Base-by-base conservation (phyloP, 2,329 filamentous ascomycete species). In the Neoarthrinium moseri region DNA sequence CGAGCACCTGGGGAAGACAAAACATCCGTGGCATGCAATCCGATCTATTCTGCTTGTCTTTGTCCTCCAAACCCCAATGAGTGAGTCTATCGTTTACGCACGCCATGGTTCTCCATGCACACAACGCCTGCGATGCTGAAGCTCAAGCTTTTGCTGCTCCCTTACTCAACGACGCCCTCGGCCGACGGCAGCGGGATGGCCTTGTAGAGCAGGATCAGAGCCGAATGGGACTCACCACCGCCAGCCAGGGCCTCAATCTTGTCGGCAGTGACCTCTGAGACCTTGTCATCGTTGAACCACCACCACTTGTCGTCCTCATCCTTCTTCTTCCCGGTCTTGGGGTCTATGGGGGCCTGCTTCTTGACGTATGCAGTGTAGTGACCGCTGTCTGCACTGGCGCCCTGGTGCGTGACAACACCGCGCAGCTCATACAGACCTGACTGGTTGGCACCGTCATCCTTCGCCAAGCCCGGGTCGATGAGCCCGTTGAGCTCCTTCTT, bases 221-320 rank as follows among this genome's bases (percentile, higher is more conserved):
- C 89, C 41, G 87, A 91, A 67, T 94, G 89, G 44, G 84, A 87
- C 69, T 94, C 89, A 54, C 91, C 92, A 60, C 95, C 94, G 48
- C 94, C 95, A 41, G 91, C 81, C 42, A 99, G 78, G 4, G 85
- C 87, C 63, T 92, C 88, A 55, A 99, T 95, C 74, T 95, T 94
- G 58, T 97, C 92, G 21, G 82, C 75, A 13, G 89, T 83, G 22
- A 99, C 94, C 72, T 99, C 94, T 12, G 87, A 84, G 26, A 99
- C 94, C 73, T 91, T 95, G 64, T 99, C 92, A 60, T 99, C 94
- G 67, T 99, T 97, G 78, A 99, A 99, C 92, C 94, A 99, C 92
- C 94, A 99, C 94, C 94, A 99, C 60, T 91, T 96, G 56, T 89
- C 91, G 62, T 95, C 90, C 62, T 95, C 90, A 60, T 87, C 83